Evolutionary conservation across 2,329 filamentous ascomycete genomes (phyloP), one percentile per base, ranked within the genome.

Genomic region (Dryadomyces quercus-mongolicae): DNA sequence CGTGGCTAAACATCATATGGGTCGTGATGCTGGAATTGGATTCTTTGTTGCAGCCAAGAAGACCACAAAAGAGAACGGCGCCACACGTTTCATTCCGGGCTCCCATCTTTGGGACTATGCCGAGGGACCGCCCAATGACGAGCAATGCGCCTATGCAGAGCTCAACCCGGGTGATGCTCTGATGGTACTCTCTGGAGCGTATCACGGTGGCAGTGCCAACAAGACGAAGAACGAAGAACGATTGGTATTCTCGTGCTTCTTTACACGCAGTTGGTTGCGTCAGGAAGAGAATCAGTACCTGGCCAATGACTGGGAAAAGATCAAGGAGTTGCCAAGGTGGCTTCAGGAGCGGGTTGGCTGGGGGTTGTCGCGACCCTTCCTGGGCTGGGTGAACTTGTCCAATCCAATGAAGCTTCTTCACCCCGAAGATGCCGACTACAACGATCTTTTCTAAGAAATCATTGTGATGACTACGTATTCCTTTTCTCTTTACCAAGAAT

Each of bases 71-170:
- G 50, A 59, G 16, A 70, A 70, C 54, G 67, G 68, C 2, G 68
- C 67, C 16, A 70, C 68, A 5, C 58, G 65, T 5, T 62, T 69
- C 54, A 64, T 71, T 36, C 68, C 68, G 1, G 65, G 67, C 0
- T 63, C 59, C n/a, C 68, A 71, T 52, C 61, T 70, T 0, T 66
- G 64, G 65, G 63, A 51, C 38, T 42, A 42, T 47, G 8, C 49
- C 15, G 22, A 49, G 15, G 9, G 64, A 49, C 60, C 61, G 38
- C 63, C 62, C 1, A 46, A 58, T 56, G 57, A 60, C 16, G 38
- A 48, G 13, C 34, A 52, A 25, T 50, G 55, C n/a, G 52, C 53
- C 18, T 56, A 60, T 18, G 57, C 61, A 9, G 61, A 63, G 57
- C 54, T 62, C 9, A 45, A 59, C 4, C 54, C 59, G 0, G 62